A percentile compares a stretch with the other conserved stretches of the same genome.
Evolutionary conservation across 1,139 yeast genomes (phyloP).

Genomic region (Suhomyces maxii): DNA sequence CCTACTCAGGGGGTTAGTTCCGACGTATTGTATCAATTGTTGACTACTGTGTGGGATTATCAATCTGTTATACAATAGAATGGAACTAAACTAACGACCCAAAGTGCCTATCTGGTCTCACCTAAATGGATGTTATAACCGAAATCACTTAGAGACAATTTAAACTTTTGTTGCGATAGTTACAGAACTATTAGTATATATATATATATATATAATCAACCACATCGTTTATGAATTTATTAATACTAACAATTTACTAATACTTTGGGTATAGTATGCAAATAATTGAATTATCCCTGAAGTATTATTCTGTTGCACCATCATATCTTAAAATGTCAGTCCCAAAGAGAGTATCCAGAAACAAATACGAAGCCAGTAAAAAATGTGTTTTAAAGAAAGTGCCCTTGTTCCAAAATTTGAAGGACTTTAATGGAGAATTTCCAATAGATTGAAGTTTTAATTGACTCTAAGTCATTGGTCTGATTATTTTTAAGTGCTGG

Average conservation of each 20-base stretch:
- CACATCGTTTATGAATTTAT: too few species aligned
- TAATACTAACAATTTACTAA: neutral
- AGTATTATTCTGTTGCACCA: too few species aligned
- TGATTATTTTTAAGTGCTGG: too few species aligned
- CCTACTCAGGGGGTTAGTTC: neutral
- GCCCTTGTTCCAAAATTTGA: neutral
- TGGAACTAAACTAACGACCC: too few species aligned
- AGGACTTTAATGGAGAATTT: too few species aligned
- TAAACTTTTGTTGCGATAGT: neutral
- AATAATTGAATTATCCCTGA: neutral
- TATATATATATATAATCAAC: too few species aligned
- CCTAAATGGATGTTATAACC: neutral
- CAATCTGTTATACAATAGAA: too few species aligned
- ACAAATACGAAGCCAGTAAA: neutral
- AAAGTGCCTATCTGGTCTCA: neutral
- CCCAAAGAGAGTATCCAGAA: conserved; percentile 1
- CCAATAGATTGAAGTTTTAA: too few species aligned
- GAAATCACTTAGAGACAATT: neutral
- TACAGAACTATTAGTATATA: neutral
- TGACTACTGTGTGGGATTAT: too few species aligned
- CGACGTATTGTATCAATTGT: neutral
- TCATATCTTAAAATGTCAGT: neutral
- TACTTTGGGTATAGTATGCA: neutral
- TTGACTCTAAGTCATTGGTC: too few species aligned
- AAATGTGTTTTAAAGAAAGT: neutral